Evolutionary conservation across 805 yeast genomes (phyloP).

Genomic region (Trichomonascus vanleenenianus): DNA sequence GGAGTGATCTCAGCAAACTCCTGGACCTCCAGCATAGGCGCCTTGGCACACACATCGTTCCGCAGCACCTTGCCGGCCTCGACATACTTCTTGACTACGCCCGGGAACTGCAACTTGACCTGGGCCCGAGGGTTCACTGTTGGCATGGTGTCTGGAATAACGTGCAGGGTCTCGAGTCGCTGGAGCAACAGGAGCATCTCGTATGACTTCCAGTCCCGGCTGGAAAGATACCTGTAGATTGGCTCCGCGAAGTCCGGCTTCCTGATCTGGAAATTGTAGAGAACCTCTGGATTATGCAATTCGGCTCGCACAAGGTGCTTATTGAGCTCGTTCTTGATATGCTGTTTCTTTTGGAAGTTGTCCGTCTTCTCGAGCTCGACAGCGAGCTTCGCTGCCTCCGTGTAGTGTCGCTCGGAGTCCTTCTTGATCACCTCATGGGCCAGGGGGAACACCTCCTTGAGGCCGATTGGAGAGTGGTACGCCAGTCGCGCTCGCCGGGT

Average conservation of each 20-base stretch:
- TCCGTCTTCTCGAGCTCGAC: constrained; percentile 16
- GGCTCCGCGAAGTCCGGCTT: constrained; percentile 63
- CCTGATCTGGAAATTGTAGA: constrained; percentile 49
- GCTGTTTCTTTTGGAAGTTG: constrained; percentile 20
- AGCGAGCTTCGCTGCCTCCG: constrained; percentile 30
- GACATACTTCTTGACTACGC: constrained; percentile 50
- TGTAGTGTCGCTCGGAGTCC: constrained; percentile 39
- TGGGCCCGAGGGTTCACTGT: constrained; percentile 77
- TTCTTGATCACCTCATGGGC: constrained; percentile 54
- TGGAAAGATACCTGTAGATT: constrained; percentile 64
- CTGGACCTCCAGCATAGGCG: constrained; percentile 71
- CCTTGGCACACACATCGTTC: constrained; percentile 60
- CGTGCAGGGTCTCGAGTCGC: constrained; percentile 74
- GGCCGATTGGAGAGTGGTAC: constrained; percentile 61
- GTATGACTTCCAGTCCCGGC: constrained; percentile 63
- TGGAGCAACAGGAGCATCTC: constrained; percentile 81
- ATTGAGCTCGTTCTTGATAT: constrained; percentile 16
- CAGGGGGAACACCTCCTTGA: constrained; percentile 63
- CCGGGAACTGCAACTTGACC: constrained; percentile 68
- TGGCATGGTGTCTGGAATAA: constrained; percentile 91
- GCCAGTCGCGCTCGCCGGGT: constrained; percentile 21
- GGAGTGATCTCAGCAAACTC: constrained; percentile 51
- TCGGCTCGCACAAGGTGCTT: constrained; percentile 54
- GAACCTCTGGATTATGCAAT: constrained; percentile 74
- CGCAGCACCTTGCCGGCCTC: constrained; percentile 75